phyloP scores from a whole-genome alignment of 2,329 filamentous ascomycete genomes.

The Ilyonectria robusta region DNA sequence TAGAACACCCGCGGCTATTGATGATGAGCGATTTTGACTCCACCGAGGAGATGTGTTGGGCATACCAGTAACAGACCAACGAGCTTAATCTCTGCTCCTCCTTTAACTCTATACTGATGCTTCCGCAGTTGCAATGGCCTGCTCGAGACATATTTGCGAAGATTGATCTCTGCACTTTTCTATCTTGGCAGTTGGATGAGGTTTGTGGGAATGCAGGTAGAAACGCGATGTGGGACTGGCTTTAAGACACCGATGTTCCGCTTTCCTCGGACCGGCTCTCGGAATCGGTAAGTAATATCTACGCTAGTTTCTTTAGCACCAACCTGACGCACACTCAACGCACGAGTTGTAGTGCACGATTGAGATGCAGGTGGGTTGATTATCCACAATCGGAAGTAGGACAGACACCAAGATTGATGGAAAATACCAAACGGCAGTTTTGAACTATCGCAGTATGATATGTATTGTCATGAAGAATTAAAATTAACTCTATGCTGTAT shows the following conservation, averaged over 20 bases:
- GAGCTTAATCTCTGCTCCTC: background rate
- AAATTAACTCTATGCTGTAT: background rate
- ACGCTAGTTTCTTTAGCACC: too few species aligned
- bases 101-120: background rate
- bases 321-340: too few species aligned
- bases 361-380: too few species aligned
- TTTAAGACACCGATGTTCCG: too few species aligned
- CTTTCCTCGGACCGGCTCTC: too few species aligned
- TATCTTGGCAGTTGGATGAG: background rate
- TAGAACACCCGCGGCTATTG: background rate
- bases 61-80: background rate
- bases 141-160: background rate
- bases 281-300: too few species aligned
- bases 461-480: background rate
- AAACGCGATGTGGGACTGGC: background rate
- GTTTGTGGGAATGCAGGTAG: background rate
- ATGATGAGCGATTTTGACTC: background rate
- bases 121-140: background rate
- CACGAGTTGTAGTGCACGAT: too few species aligned
- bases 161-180: background rate
- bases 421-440: too few species aligned
- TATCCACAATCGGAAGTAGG: too few species aligned
- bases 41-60: background rate
- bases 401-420: too few species aligned
- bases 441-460: background rate